These are phyloP conservation scores for Calvatia gigantea DNA, from an alignment of 768 basidiomycete genomes.

Conservation along the genomic window DNA sequence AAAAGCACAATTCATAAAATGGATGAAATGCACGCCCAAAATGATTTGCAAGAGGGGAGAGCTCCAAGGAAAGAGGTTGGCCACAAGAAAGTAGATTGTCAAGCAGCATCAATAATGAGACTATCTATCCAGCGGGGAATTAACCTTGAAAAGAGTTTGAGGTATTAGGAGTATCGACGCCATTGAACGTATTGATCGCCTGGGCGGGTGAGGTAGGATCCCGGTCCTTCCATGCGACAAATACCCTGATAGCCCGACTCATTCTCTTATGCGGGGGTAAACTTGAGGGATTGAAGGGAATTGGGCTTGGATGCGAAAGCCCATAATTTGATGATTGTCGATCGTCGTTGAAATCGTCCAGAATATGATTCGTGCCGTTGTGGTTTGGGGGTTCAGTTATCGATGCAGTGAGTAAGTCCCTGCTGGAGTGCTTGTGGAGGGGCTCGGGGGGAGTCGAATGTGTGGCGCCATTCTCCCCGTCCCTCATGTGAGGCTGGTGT, in stretches of 20 bases:
- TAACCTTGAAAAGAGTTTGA: background rate
- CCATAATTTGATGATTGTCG: constrained; percentile 4
- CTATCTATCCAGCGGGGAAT: background rate
- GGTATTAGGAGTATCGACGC: background rate
- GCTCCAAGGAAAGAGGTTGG: too few species aligned
- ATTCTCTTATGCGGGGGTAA: constrained; percentile 33
- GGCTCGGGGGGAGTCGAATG: background rate
- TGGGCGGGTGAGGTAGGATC: constrained; percentile 8
- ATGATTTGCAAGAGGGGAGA: too few species aligned
- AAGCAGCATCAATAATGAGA: background rate
- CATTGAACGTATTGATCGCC: background rate
- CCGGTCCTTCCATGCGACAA: constrained; percentile 54
- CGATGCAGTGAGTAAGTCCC: background rate
- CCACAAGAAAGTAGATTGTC: too few species aligned
- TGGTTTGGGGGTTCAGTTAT: background rate
- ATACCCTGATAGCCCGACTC: constrained; percentile 52
- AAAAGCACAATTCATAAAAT: too few species aligned
- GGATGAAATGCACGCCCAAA: too few species aligned
- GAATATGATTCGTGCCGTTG: background rate
- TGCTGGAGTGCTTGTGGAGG: background rate
- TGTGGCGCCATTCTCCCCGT: background rate
- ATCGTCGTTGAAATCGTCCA: background rate
- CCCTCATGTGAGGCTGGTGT: background rate
- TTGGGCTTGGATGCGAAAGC: constrained; percentile 1
- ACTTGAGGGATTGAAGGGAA: constrained; percentile 15